These are phyloP conservation scores for Suillus bovinus DNA, from an alignment of 768 basidiomycete species.

Conservation along the genomic window DNA sequence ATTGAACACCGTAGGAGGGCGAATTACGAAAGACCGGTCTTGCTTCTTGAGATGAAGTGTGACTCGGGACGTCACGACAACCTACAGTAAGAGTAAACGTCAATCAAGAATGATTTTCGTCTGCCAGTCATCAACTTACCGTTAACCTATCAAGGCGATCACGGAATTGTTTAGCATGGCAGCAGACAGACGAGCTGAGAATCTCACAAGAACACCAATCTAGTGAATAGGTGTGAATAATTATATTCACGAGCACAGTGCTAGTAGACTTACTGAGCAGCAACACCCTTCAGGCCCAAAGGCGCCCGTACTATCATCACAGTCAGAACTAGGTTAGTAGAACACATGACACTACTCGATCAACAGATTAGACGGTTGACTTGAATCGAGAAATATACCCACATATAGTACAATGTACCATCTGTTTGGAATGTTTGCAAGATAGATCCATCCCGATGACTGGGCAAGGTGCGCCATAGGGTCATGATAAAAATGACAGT, in stretches of 20 bases:
- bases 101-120: neutral
- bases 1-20: too few species aligned
- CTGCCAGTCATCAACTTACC: slow-evolving; percentile 1
- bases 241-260: neutral
- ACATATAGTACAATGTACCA: slow-evolving; percentile 48
- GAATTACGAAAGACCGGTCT: too few species aligned
- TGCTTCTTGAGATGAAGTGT: slow-evolving; percentile 1
- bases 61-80: slow-evolving; percentile 5
- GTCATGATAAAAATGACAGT: slow-evolving; percentile 44
- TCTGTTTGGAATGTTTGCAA: slow-evolving; percentile 45
- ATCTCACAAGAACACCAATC: slow-evolving; percentile 4
- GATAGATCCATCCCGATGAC: slow-evolving; percentile 35
- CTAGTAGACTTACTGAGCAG: slow-evolving; percentile 42
- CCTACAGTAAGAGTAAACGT: slow-evolving; percentile 1
- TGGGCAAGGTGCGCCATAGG: slow-evolving; percentile 39
- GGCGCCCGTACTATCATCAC: slow-evolving; percentile 47
- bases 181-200: slow-evolving; percentile 20
- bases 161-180: slow-evolving; percentile 40
- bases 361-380: neutral
- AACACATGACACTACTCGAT: slow-evolving; percentile 41
- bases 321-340: slow-evolving; percentile 44
- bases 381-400: neutral
- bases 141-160: slow-evolving; percentile 17
- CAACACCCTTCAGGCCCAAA: slow-evolving; percentile 46
- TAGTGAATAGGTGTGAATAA: neutral